Evolutionary conservation across 164 flowering plant species (phyloP).

Genomic region (Berberis thunbergii): DNA sequence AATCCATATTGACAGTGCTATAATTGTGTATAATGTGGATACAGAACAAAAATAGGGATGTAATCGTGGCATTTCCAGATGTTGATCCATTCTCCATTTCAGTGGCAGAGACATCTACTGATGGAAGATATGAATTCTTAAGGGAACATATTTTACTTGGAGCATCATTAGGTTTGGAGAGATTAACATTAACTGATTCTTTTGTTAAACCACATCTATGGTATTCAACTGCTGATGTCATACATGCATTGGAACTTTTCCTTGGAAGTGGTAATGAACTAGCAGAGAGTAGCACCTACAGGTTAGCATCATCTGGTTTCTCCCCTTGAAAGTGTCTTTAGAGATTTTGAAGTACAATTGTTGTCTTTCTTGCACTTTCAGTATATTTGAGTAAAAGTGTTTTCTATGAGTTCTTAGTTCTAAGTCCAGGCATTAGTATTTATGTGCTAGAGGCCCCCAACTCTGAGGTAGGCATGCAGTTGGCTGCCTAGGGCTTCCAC

Average conservation of each 20-base stretch:
- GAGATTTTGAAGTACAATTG: neutral
- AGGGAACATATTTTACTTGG: constrained; percentile 17
- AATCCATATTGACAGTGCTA: neutral
- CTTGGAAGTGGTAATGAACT: constrained; percentile 40
- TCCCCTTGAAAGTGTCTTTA: neutral
- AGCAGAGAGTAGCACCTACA: constrained; percentile 45
- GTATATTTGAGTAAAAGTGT: too few species aligned
- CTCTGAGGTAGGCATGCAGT: too few species aligned
- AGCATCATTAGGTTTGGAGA: constrained; percentile 7
- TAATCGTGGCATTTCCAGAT: constrained; percentile 72
- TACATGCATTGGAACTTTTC: constrained; percentile 56
- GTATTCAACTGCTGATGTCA: constrained; percentile 62
- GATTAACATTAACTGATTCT: constrained; percentile 17
- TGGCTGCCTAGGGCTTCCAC: too few species aligned
- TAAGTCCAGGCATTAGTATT: too few species aligned
- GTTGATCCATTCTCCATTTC: constrained; percentile 45
- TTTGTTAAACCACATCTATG: constrained; percentile 63
- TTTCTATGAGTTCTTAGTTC: too few species aligned
- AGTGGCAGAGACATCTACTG: constrained; percentile 9
- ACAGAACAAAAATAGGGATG: constrained; percentile 80
- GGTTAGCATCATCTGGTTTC: constrained; percentile 21
- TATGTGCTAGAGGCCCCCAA: too few species aligned
- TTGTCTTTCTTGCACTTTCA: neutral
- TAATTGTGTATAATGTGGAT: neutral
- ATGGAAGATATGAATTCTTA: constrained; percentile 4